Evolutionary conservation across 2,329 filamentous ascomycete genomes (phyloP).

Genomic region (Fusarium decemcellulare): DNA sequence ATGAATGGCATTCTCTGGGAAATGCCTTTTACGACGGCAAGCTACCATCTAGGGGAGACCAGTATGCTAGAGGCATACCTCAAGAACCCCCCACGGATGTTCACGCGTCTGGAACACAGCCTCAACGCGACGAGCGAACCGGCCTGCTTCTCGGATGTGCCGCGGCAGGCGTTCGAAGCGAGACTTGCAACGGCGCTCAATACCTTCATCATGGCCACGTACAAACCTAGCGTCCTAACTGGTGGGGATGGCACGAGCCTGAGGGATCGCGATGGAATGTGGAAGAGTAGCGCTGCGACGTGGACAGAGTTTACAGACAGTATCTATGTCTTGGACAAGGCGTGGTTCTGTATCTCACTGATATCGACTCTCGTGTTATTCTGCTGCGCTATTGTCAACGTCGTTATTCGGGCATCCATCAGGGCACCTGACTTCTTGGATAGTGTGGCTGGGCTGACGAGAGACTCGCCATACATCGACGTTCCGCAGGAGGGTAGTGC

Average conservation of each 20-base stretch:
- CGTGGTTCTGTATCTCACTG: constrained; percentile 10
- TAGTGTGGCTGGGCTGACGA: constrained; percentile 13
- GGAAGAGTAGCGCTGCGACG: constrained; percentile 10
- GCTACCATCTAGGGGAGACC: not conserved
- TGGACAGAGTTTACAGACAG: constrained; percentile 13
- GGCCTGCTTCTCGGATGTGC: not conserved
- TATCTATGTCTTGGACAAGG: constrained; percentile 5
- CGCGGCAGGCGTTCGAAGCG: not conserved
- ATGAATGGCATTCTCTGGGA: accelerated
- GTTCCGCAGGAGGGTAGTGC: constrained; percentile 10
- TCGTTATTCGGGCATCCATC: constrained; percentile 3
- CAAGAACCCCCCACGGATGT: not conserved
- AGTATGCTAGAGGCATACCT: constrained; percentile 1
- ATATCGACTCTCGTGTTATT: constrained; percentile 2
- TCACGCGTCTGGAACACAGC: not conserved
- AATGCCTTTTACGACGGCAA: not conserved
- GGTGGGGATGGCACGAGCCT: not conserved
- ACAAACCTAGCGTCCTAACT: not conserved
- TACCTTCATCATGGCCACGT: accelerated
- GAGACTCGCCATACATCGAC: constrained; percentile 10
- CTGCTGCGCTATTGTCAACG: not conserved
- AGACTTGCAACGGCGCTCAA: not conserved
- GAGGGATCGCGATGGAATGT: not conserved
- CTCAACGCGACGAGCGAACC: not conserved
- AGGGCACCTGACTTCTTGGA: constrained; percentile 18